Evolutionary conservation across 2,329 filamentous ascomycete genomes (phyloP), one percentile per base, ranked within the genome.

Genomic region (Trichophyton rubrum): DNA sequence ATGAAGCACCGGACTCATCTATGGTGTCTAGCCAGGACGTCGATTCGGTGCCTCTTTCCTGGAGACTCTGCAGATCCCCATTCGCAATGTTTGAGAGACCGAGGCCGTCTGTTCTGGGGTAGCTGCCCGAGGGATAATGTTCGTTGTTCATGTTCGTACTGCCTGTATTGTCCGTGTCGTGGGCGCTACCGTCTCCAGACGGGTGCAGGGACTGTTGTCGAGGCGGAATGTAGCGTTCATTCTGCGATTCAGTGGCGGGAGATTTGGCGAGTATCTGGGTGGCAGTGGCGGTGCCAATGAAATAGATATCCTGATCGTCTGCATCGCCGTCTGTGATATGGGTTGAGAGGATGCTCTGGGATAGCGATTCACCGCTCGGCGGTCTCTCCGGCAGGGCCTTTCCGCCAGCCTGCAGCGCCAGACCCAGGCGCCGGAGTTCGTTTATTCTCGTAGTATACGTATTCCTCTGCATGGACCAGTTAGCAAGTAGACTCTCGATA

Each of bases 1-100:
- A 85, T 0, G 91, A 96, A 17, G 83, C 87, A 40, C 86, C 89
- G 22, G 90, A 96, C 67, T 96, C 91, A 70, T 95, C 89, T 61
- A 95, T 93, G 0, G 90, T 92, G 69, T 96, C 89, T n/a, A 96
- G 75, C 91, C 91, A 96, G 0, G 90, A 95, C 59, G 88, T 90
- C 3, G 88, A 89, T 70, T 90, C 89, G 63, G 87, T 85, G 68
- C 89, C 92, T 9, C 82, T 80, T 24, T 83, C 85, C 62, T 83
- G 75, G 49, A 55, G 49, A 27, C 6, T 55, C 27, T 35, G 49
- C 27, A 55, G 49, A 17, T 55, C 49, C 13, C 49, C 49, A 20
- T 55, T 55, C 22, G 72, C 72, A 65, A 84, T 82, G 8, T 77
- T 70, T n/a, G 59, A n/a, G 7, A 27, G 15, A 13, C 7, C 27